Percentiles rank a stretch among this genome's conserved stretches.
phyloP scores from a whole-genome alignment of 2,329 filamentous ascomycete species.

The Phaeoacremonium minimum region DNA sequence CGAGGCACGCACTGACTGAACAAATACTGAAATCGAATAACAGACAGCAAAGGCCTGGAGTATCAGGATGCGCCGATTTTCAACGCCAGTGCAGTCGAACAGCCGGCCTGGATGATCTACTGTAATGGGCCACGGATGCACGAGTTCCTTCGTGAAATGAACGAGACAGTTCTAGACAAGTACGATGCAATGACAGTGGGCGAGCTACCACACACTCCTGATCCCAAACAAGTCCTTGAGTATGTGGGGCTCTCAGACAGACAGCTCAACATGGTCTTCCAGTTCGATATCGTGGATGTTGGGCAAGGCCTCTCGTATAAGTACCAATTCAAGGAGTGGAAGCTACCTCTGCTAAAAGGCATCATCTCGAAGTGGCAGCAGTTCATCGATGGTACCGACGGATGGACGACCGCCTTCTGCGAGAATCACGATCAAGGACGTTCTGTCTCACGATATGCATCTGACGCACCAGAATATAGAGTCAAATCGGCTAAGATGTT shows the following conservation, averaged over 20 bases:
- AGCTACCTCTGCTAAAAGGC: slow-evolving; percentile 41
- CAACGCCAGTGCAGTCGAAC: slow-evolving; percentile 38
- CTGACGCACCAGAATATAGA: slow-evolving; percentile 36
- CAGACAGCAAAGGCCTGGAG: slow-evolving; percentile 50
- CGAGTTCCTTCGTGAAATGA: slow-evolving; percentile 65
- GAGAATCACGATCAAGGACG: slow-evolving; percentile 62
- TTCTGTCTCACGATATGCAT: slow-evolving; percentile 47
- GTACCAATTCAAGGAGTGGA: slow-evolving; percentile 47
- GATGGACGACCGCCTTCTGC: slow-evolving; percentile 56
- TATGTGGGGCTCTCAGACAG: slow-evolving; percentile 56
- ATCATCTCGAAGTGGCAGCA: slow-evolving; percentile 45
- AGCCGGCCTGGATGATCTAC: slow-evolving; percentile 53
- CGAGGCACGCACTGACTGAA: too few relatives aligned
- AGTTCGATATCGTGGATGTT: slow-evolving; percentile 60
- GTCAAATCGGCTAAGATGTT: slow-evolving; percentile 47
- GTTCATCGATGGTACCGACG: slow-evolving; percentile 47
- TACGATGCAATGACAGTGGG: slow-evolving; percentile 70
- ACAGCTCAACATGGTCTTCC: slow-evolving; percentile 67
- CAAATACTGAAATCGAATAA: too few relatives aligned
- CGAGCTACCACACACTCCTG: slow-evolving; percentile 61
- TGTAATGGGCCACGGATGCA: slow-evolving; percentile 67
- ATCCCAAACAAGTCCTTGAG: slow-evolving; percentile 49
- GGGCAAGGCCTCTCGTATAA: slow-evolving; percentile 47
- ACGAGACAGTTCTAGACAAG: slow-evolving; percentile 47
- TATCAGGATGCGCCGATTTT: slow-evolving; percentile 55